Evolutionary conservation across 257 asterid genomes (phyloP).

Genomic region (Craterostigma plantagineum): DNA sequence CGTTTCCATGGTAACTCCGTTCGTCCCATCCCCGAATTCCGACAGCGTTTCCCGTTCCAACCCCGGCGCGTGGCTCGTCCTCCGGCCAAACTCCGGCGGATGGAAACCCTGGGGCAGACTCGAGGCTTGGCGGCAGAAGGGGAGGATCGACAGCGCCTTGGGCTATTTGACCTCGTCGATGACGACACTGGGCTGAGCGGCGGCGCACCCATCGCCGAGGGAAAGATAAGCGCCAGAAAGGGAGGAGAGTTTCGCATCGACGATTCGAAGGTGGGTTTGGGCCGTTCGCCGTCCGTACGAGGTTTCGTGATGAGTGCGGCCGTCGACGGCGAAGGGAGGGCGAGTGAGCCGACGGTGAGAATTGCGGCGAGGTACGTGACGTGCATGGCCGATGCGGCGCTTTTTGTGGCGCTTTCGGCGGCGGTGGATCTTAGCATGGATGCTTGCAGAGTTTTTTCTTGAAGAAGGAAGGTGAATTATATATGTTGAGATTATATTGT

Average conservation of each 20-base stretch:
- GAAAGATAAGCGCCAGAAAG: slow-evolving; percentile 27
- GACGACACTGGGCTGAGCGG: slow-evolving; percentile 34
- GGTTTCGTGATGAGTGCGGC: slow-evolving; percentile 92
- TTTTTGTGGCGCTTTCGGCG: slow-evolving; percentile 85
- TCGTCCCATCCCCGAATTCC: slow-evolving; percentile 75
- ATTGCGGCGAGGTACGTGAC: slow-evolving; percentile 83
- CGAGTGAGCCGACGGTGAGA: slow-evolving; percentile 75
- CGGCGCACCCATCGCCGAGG: slow-evolving; percentile 44
- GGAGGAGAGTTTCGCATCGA: slow-evolving; percentile 76
- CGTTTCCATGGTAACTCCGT: slow-evolving; percentile 95
- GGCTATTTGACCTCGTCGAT: slow-evolving; percentile 84
- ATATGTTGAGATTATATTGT: too few species aligned
- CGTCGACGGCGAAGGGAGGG: slow-evolving; percentile 45
- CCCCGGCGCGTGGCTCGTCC: slow-evolving; percentile 97
- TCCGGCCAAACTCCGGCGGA: slow-evolving; percentile 55
- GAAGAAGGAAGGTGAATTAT: slow-evolving; percentile 30
- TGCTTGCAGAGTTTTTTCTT: slow-evolving; percentile 74
- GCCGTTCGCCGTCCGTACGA: slow-evolving; percentile 56
- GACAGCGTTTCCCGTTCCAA: slow-evolving; percentile 63
- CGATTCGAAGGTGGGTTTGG: slow-evolving; percentile 56
- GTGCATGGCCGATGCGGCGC: slow-evolving; percentile 96
- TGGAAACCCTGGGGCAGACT: slow-evolving; percentile 99
- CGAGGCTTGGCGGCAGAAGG: slow-evolving; percentile 69
- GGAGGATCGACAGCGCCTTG: slow-evolving; percentile 12
- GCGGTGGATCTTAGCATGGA: slow-evolving; percentile 94